These are phyloP conservation scores for Xylaria cubensis DNA, from an alignment of 495 filamentous ascomycete species.

Conservation along the genomic window DNA sequence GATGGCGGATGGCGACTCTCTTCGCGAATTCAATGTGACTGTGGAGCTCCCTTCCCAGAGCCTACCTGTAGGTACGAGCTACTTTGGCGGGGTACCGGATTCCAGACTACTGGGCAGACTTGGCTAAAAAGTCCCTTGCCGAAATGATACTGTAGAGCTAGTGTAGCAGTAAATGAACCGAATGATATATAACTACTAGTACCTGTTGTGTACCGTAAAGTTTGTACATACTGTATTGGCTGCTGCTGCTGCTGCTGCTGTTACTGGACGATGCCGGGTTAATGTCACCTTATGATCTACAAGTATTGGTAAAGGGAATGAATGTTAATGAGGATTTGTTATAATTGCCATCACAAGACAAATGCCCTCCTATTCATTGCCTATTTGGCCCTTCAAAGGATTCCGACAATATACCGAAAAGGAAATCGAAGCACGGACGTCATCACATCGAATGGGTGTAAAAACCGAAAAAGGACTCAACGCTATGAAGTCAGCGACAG, in stretches of 20 bases:
- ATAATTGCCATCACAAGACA: not conserved
- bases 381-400: not conserved
- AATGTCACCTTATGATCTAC: not conserved
- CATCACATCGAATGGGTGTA: not conserved
- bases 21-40: not conserved
- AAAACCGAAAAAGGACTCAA: not conserved
- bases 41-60: slow-evolving; percentile 13
- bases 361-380: slow-evolving; percentile 3
- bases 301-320: not conserved
- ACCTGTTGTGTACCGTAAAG: not conserved
- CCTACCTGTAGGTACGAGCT: not conserved
- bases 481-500: slow-evolving; percentile 8
- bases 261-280: not conserved
- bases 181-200: not conserved
- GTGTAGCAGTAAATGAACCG: too few species aligned
- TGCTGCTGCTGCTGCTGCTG: not conserved
- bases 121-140: slow-evolving; percentile 24
- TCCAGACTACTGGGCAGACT: slow-evolving; percentile 21
- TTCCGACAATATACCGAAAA: slow-evolving; percentile 3
- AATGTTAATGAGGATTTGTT: not conserved
- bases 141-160: slow-evolving; percentile 15
- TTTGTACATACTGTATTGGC: too few species aligned
- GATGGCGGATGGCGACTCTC: slow-evolving; percentile 1
- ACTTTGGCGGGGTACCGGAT: slow-evolving; percentile 25
- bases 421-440: slow-evolving; percentile 9